Evolutionary conservation across 1,139 yeast genomes (phyloP).

Genomic region (Lodderomyces margitis): DNA sequence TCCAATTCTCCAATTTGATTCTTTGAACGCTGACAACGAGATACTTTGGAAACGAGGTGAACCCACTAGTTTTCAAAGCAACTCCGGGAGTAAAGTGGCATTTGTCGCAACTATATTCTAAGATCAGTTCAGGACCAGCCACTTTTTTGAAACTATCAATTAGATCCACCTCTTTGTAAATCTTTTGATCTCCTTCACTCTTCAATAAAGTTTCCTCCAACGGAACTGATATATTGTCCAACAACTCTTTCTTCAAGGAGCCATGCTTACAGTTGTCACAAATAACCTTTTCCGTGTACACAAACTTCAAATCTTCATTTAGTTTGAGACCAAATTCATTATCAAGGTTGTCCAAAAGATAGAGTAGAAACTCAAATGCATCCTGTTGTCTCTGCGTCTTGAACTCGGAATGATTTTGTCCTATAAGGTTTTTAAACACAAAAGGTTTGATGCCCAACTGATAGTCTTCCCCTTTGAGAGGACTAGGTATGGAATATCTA

Average conservation of each 20-base stretch:
- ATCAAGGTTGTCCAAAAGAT: conserved; percentile 64
- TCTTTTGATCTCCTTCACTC: conserved; percentile 41
- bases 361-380: conserved; percentile 83
- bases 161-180: conserved; percentile 52
- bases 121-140: conserved; percentile 56
- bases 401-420: conserved; percentile 78
- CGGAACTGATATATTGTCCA: conserved; percentile 69
- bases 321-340: conserved; percentile 42
- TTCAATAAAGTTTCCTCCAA: conserved; percentile 41
- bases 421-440: conserved; percentile 72
- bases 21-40: conserved; percentile 74
- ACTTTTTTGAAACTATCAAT: conserved; percentile 48
- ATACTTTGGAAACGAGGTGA: conserved; percentile 67
- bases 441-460: conserved; percentile 79
- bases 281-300: conserved; percentile 60
- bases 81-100: conserved; percentile 48
- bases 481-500: conserved; percentile 58
- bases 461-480: conserved; percentile 48
- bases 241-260: conserved; percentile 52
- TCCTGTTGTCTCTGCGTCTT: conserved; percentile 90
- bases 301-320: conserved; percentile 60
- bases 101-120: conserved; percentile 61
- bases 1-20: conserved; percentile 85
- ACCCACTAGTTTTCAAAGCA: conserved; percentile 46
- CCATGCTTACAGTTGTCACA: conserved; percentile 66